Conservation (phyloP, 495 filamentous ascomycete species). For the Penicillium ucsense region DNA sequence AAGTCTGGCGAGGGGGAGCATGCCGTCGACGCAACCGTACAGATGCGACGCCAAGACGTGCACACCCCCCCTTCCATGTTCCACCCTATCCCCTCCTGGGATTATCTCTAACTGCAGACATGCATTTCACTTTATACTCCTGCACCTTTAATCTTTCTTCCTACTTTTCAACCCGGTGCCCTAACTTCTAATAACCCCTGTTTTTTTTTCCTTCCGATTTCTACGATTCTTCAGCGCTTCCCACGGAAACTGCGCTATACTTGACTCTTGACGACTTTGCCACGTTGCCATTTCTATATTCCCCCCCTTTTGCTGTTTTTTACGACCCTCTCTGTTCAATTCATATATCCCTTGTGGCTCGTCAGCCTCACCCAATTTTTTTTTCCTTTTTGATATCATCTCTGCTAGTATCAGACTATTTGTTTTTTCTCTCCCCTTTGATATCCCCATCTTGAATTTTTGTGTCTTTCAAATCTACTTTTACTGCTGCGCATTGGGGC, state of each 20-base stretch:
- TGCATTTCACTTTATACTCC: slow-evolving; percentile 8
- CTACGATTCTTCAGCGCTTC: slow-evolving; percentile 6
- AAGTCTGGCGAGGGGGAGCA: not conserved
- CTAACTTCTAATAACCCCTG: slow-evolving; percentile 3
- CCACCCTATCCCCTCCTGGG: not conserved
- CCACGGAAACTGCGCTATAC: slow-evolving; percentile 1
- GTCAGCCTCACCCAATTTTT: slow-evolving; percentile 9
- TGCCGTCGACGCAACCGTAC: slow-evolving; percentile 5
- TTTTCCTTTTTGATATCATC: not conserved
- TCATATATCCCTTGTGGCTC: slow-evolving; percentile 15
- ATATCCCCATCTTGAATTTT: slow-evolving; percentile 10
- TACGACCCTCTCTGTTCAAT: no score
- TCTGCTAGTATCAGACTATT: not conserved
- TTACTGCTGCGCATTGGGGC: slow-evolving; percentile 13
- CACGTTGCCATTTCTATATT: slow-evolving; percentile 18
- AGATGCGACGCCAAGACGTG: not conserved
- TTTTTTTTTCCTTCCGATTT: not conserved
- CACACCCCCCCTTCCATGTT: no score
- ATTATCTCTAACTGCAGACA: slow-evolving; percentile 4
- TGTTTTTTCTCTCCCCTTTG: slow-evolving; percentile 6
- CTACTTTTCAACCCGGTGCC: not conserved
- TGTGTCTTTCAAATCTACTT: not conserved
- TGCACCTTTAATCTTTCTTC: slow-evolving; percentile 5
- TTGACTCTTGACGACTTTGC: slow-evolving; percentile 11
- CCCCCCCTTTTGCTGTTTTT: not conserved